Conservation (phyloP, 169 alveolate genomes). For the Eimeria praecox region DNA sequence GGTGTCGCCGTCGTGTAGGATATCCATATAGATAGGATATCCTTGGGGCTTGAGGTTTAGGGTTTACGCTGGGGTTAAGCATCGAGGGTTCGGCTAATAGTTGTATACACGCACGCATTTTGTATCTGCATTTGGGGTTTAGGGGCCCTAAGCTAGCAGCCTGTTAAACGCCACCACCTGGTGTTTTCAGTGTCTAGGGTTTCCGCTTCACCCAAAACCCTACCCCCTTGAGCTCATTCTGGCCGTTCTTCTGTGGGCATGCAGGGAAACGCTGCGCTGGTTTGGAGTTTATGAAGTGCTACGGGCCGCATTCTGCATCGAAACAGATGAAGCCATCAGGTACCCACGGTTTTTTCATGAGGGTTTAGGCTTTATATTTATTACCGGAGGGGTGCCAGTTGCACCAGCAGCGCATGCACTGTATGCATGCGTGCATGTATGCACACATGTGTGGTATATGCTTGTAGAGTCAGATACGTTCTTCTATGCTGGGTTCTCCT, state of each 20-base stretch:
- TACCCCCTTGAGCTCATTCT: too few species aligned
- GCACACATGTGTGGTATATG: background rate
- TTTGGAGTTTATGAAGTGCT: slow-evolving; percentile 39
- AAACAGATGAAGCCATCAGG: slow-evolving; percentile 21
- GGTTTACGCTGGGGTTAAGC: background rate
- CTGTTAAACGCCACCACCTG: too few species aligned
- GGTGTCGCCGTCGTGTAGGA: background rate
- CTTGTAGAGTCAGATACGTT: background rate
- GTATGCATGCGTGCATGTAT: too few species aligned
- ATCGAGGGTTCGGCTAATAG: background rate
- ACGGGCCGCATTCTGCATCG: slow-evolving; percentile 40
- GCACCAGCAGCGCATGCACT: too few species aligned
- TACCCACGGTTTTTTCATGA: background rate
- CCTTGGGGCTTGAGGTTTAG: background rate
- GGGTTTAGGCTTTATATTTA: background rate
- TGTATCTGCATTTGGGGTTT: background rate
- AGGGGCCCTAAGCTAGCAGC: background rate
- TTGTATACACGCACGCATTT: background rate
- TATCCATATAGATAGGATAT: too few species aligned
- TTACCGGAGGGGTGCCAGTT: too few species aligned
- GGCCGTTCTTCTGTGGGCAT: background rate
- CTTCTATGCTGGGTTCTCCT: background rate
- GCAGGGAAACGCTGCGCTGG: slow-evolving; percentile 44
- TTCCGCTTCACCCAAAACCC: background rate
- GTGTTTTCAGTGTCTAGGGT: background rate